phyloP scores from a whole-genome alignment of 2,329 filamentous ascomycete species.

The Zelopaecilomyces penicillatus region DNA sequence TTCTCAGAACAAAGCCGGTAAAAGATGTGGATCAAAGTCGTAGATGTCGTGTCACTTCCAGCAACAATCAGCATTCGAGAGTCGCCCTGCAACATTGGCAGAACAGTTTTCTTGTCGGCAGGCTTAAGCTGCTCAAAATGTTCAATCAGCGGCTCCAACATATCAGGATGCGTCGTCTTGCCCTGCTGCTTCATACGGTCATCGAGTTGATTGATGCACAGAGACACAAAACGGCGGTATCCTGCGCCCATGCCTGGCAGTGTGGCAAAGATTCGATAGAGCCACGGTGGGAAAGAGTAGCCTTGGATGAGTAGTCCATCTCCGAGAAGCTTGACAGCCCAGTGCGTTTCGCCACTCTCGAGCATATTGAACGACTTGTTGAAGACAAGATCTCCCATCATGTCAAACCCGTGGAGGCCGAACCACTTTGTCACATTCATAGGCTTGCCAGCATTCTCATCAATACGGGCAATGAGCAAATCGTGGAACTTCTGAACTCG shows the following conservation, averaged over 20 bases:
- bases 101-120: too few relatives aligned
- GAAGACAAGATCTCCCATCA: constrained; percentile 8
- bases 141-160: too few relatives aligned
- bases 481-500: constrained; percentile 2
- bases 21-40: constrained; percentile 1
- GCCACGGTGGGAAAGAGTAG: constrained; percentile 1
- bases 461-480: background rate
- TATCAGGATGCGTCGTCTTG: too few relatives aligned
- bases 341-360: constrained; percentile 1
- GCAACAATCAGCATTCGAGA: constrained; percentile 4
- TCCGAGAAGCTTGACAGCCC: background rate
- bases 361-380: constrained; percentile 5
- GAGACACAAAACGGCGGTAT: background rate
- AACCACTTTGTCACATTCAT: constrained; percentile 6
- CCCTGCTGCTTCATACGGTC: background rate
- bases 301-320: constrained; percentile 1
- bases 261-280: background rate
- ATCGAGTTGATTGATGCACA: background rate
- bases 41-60: constrained; percentile 5
- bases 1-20: constrained; percentile 3
- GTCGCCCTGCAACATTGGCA: too few relatives aligned
- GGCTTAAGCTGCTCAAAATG: too few relatives aligned
- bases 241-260: background rate
- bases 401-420: constrained; percentile 5
- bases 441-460: background rate